Base-by-base conservation (phyloP, 345 rosid genomes). In the Euphorbia lathyris region DNA sequence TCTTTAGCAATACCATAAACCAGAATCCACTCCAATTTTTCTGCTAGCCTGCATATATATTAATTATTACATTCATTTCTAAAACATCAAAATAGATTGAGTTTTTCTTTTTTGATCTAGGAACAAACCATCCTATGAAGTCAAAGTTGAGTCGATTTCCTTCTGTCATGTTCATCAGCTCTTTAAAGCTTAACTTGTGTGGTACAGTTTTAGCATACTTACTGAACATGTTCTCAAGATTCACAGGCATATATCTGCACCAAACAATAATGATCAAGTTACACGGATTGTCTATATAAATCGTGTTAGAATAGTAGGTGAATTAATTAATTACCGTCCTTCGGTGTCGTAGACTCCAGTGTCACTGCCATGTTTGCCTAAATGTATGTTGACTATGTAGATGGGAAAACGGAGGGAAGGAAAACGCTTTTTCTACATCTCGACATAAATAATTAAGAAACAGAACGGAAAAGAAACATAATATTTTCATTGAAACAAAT, bases 131-230 rank as follows among this genome's bases (percentile, higher is more conserved):
- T 75, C 98, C 95, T 2, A 88, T 83, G 30, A 87, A 25, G 80
- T 90, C 97, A 3, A 61, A 85, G 2, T 90, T 78, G 14, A 70
- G 36, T 2, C 90, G 81, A 47, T 87, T 82, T 59, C 89, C 97
- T 69, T 93, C 81, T 0, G 97, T 93, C 97, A 91, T 75, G 43
- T 85, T 58, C 98, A 97, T 89, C 6, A 93, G 43, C 79, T 93
- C 97, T 67, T 83, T 69, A 1, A 82, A 38, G 1, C 87, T 76
- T 6, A 91, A 43, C 82, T 83, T 89, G 78, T 89, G 84, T 0
- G 92, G 94, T n/a, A 74, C 58, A 0, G 92, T 89, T 0, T 62
- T 75, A 0, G 91, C 92, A 56, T 89, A 86, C 79, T 91, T 91
- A 88, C 97, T 89, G 58, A 89, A 91, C 20, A 85, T 82, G 77